Percentiles rank a stretch among this genome's conserved stretches.
phyloP scores from a whole-genome alignment of 1,139 yeast genomes.

The Pichia inconspicua region DNA sequence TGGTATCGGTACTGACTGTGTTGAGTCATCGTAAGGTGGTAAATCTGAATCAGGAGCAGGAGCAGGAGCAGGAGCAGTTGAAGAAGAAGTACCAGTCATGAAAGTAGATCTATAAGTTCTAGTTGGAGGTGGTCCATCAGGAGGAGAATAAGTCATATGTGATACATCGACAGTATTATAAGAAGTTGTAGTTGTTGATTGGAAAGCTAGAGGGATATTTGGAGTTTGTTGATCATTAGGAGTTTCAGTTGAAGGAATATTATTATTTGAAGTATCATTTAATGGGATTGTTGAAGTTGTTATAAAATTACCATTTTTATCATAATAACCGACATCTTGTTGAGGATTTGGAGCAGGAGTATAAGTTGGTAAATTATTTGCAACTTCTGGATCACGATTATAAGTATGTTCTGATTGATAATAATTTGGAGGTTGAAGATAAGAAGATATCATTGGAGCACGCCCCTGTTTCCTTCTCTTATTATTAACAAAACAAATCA shows the following conservation, averaged over 20 bases:
- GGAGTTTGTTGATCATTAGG: background rate
- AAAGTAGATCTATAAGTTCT: constrained; percentile 1
- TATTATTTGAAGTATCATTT: background rate
- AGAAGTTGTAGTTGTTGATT: background rate
- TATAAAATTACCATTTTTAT: constrained; percentile 51
- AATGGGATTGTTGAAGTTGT: constrained; percentile 21
- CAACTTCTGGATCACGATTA: constrained; percentile 33
- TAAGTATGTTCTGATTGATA: constrained; percentile 62
- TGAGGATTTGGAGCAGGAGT: constrained; percentile 56
- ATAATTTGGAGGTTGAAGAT: constrained; percentile 91
- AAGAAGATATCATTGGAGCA: constrained; percentile 69
- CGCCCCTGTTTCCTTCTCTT: constrained; percentile 54
- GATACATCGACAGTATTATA: background rate
- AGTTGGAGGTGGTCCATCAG: constrained; percentile 13
- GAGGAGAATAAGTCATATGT: constrained; percentile 9
- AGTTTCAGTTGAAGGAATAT: background rate
- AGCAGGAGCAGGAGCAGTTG: too few relatives aligned
- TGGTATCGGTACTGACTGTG: constrained; percentile 5
- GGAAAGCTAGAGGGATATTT: background rate
- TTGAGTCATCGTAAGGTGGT: constrained; percentile 10
- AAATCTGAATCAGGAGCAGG: constrained; percentile 3
- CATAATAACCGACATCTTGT: constrained; percentile 74
- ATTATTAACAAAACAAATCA: constrained; percentile 52
- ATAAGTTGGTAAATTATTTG: constrained; percentile 55
- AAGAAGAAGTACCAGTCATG: constrained; percentile 1